These are phyloP conservation scores for Ustilago hordei DNA, from an alignment of 1,284 basidiomycete genomes.

Conservation along the genomic window DNA sequence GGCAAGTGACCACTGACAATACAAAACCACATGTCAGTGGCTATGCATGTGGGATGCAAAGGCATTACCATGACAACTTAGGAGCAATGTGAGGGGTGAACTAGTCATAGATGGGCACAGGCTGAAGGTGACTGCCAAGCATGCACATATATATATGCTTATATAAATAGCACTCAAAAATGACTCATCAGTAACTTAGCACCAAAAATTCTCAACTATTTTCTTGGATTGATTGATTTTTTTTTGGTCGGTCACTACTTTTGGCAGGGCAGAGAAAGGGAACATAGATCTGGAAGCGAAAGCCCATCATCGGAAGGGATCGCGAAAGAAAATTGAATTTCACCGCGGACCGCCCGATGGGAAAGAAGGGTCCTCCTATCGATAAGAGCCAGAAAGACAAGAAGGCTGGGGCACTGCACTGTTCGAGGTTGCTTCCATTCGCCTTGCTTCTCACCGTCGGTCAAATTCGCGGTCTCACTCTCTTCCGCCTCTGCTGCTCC, in stretches of 20 bases:
- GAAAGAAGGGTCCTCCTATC: slow-evolving; percentile 13
- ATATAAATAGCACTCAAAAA: no score
- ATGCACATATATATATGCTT: no score
- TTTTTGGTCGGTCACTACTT: neutral
- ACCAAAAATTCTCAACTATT: no score
- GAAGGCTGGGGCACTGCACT: neutral
- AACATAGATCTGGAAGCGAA: neutral
- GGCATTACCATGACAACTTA: no score
- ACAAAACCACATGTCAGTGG: no score
- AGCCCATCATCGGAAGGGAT: neutral
- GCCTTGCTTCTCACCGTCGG: slow-evolving; percentile 8
- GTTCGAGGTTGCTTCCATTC: neutral
- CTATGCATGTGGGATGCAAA: no score
- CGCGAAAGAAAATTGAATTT: slow-evolving; percentile 5
- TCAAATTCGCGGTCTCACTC: slow-evolving; percentile 21
- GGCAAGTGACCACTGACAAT: no score
- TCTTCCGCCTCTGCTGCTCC: slow-evolving; percentile 11
- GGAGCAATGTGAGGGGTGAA: no score
- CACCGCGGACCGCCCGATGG: slow-evolving; percentile 21
- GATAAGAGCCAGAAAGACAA: slow-evolving; percentile 11
- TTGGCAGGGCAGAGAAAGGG: neutral
- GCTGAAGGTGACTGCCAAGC: no score
- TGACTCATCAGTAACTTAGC: no score
- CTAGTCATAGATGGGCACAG: no score
- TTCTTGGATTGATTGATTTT: neutral